A percentile compares a stretch with the other conserved stretches of the same genome.
These are phyloP conservation scores for Artemisia argyi DNA, from an alignment of 129 eudicot genomes.

Conservation along the genomic window DNA sequence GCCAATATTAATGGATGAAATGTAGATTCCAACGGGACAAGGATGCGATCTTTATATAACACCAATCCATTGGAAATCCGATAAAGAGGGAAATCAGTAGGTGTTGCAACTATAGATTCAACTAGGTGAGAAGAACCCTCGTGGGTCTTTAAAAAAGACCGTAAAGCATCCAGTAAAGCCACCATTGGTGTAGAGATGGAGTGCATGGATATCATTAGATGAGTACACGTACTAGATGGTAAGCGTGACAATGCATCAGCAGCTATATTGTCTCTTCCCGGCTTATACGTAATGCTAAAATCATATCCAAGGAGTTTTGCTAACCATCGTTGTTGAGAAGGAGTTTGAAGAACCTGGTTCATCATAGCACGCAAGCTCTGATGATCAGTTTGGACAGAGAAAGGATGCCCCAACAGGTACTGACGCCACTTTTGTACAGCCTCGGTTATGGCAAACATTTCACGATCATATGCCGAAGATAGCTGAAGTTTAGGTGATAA, in stretches of 20 bases:
- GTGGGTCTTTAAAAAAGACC: too few relatives aligned
- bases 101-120: too few relatives aligned
- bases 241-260: neutral
- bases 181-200: neutral
- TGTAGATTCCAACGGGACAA: neutral
- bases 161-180: too few relatives aligned
- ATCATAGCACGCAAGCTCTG: neutral
- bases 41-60: neutral
- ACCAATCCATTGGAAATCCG: neutral
- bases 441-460: neutral
- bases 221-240: neutral
- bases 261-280: neutral
- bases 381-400: too few relatives aligned
- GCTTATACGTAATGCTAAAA: neutral
- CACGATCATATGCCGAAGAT: slow-evolving; percentile 9
- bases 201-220: neutral
- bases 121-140: too few relatives aligned
- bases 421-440: slow-evolving; percentile 11
- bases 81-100: too few relatives aligned
- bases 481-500: neutral
- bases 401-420: neutral
- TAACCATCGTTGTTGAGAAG: neutral
- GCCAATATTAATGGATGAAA: neutral
- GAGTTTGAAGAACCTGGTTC: neutral
- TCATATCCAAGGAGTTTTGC: slow-evolving; percentile 3